phyloP scores from a whole-genome alignment of 2,329 filamentous ascomycete species.

The Colletotrichum trifolii region DNA sequence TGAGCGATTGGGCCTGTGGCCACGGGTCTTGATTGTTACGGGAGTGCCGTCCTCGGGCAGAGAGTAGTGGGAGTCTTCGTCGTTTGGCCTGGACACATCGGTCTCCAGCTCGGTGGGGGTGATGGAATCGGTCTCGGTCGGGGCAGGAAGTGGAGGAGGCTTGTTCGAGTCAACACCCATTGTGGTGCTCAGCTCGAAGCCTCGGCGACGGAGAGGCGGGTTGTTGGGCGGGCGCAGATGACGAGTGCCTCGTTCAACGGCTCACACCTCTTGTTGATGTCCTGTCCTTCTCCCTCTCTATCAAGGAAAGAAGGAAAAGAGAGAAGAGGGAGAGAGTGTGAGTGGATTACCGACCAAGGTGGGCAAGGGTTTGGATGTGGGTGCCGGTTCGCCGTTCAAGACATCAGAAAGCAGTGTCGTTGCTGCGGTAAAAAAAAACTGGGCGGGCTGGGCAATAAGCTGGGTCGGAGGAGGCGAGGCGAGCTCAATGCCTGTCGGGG shows the following conservation, averaged over 20 bases:
- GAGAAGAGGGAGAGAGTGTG: conserved; percentile 25
- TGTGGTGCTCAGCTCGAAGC: conserved; percentile 46
- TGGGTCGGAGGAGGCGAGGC: conserved; percentile 11
- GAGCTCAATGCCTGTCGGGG: conserved; percentile 20
- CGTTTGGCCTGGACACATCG: conserved; percentile 75
- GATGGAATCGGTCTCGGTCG: conserved; percentile 78
- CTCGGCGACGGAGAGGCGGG: conserved; percentile 30
- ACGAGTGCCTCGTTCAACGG: conserved; percentile 33
- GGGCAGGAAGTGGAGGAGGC: conserved; percentile 78
- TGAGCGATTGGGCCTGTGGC: conserved; percentile 70
- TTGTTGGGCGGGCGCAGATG: conserved; percentile 28
- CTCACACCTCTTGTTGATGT: conserved; percentile 31
- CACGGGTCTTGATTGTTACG: conserved; percentile 87
- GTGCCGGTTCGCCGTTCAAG: conserved; percentile 34
- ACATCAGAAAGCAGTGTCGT: conserved; percentile 34
- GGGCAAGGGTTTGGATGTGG: conserved; percentile 36
- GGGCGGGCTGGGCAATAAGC: conserved; percentile 34
- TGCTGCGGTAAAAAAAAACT: conserved; percentile 32
- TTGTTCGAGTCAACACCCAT: conserved; percentile 68
- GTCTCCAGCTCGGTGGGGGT: conserved; percentile 73
- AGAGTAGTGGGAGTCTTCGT: conserved; percentile 80
- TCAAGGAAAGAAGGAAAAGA: conserved; percentile 31
- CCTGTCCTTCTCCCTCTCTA: conserved; percentile 32
- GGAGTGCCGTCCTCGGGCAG: conserved; percentile 89
- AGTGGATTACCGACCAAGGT: conserved; percentile 34